Evolutionary conservation across 495 filamentous ascomycete species (phyloP).

Genomic region (Trichoderma virens): DNA sequence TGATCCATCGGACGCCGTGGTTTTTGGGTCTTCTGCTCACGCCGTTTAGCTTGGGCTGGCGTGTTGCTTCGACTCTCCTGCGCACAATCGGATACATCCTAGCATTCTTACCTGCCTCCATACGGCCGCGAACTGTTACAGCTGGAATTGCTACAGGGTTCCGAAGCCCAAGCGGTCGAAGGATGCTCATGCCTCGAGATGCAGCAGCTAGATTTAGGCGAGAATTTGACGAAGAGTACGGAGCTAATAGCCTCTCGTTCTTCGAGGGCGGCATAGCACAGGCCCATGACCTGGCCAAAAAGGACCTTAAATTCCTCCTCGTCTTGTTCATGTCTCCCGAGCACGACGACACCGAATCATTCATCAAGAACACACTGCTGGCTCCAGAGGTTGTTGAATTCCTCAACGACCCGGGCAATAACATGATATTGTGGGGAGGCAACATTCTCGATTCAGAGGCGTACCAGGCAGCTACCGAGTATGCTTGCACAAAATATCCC

Average conservation of each 20-base stretch:
- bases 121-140: conserved; percentile 58
- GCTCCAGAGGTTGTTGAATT: conserved; percentile 64
- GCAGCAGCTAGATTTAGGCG: conserved; percentile 81
- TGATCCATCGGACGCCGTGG: conserved; percentile 60
- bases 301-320: conserved; percentile 81
- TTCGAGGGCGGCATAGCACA: conserved; percentile 84
- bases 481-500: conserved; percentile 83
- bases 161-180: conserved; percentile 58
- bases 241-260: conserved; percentile 58
- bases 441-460: conserved; percentile 87
- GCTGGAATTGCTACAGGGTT: conserved; percentile 45
- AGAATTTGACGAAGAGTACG: conserved; percentile 92
- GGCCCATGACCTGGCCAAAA: conserved; percentile 79
- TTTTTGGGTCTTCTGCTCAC: conserved; percentile 69
- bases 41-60: conserved; percentile 72
- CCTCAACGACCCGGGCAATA: conserved; percentile 61
- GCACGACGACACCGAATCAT: conserved; percentile 84
- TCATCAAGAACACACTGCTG: conserved; percentile 74
- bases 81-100: conserved; percentile 74
- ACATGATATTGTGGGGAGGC: conserved; percentile 83
- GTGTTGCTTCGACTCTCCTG: conserved; percentile 57
- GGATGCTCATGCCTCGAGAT: conserved; percentile 71
- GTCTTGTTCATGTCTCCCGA: conserved; percentile 82
- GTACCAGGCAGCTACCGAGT: conserved; percentile 77
- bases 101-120: conserved; percentile 32